These are phyloP conservation scores for Boletus eberwhitei DNA, from an alignment of 768 basidiomycete genomes.

Conservation along the genomic window DNA sequence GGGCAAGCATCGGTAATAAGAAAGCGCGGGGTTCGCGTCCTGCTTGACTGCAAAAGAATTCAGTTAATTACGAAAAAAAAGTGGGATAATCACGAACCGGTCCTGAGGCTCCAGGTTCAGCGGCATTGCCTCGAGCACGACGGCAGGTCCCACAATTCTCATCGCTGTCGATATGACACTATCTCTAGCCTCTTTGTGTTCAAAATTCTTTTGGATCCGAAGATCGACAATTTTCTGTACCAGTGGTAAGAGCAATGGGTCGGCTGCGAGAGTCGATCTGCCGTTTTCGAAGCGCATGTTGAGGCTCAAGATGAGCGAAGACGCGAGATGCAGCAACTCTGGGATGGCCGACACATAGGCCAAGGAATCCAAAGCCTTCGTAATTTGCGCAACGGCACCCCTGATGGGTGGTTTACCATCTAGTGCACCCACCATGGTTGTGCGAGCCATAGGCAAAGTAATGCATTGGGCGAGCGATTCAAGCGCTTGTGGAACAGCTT, in stretches of 20 bases:
- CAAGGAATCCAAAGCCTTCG: conserved; percentile 69
- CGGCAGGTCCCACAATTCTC: conserved; percentile 81
- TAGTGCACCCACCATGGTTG: conserved; percentile 45
- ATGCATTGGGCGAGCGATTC: conserved; percentile 68
- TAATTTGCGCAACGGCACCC: conserved; percentile 59
- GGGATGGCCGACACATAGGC: conserved; percentile 73
- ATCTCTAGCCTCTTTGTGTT: conserved; percentile 88
- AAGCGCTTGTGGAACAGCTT: conserved; percentile 62
- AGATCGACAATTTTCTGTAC: conserved; percentile 72
- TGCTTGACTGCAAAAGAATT: conserved; percentile 69
- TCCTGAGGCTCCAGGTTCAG: conserved; percentile 82
- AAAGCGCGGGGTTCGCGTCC: conserved; percentile 85
- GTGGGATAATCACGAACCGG: conserved; percentile 47
- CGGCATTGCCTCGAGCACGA: conserved; percentile 70
- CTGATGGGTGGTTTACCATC: conserved; percentile 54
- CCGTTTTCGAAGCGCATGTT: conserved; percentile 44
- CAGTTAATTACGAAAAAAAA: not conserved
- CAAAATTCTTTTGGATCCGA: conserved; percentile 77
- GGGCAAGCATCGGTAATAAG: conserved; percentile 81
- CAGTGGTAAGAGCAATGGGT: conserved; percentile 64
- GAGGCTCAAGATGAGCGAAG: conserved; percentile 64
- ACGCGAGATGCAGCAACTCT: conserved; percentile 71
- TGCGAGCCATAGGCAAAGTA: conserved; percentile 54
- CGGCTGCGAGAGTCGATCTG: conserved; percentile 55
- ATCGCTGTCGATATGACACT: conserved; percentile 74